These are phyloP conservation scores for Solanum sejunctum DNA, from an alignment of 257 asterid genomes.

Conservation along the genomic window DNA sequence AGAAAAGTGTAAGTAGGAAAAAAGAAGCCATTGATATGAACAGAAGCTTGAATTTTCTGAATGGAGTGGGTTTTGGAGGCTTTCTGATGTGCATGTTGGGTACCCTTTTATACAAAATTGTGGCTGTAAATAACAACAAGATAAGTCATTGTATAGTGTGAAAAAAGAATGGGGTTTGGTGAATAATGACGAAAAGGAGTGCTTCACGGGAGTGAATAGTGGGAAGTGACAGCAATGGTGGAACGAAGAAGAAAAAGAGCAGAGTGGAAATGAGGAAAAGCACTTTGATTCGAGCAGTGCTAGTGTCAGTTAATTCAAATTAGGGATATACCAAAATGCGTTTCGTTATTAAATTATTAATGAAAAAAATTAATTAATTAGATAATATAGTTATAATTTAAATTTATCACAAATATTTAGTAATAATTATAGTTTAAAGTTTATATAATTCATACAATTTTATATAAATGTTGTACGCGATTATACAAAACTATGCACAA, in stretches of 20 bases:
- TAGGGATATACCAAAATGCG: neutral
- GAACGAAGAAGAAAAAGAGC: neutral
- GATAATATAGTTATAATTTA: no score
- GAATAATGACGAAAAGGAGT: neutral
- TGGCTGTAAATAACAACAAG: neutral
- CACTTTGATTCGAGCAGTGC: neutral
- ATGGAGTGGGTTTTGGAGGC: neutral
- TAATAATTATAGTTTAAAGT: no score
- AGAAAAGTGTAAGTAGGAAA: neutral
- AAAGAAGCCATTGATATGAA: conserved; percentile 31
- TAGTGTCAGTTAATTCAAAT: neutral
- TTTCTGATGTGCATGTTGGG: neutral
- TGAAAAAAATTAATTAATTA: no score
- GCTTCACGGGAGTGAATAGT: neutral
- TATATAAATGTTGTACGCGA: no score
- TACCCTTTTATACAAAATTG: neutral
- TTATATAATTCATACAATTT: no score
- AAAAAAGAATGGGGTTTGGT: neutral
- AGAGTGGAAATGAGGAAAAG: neutral
- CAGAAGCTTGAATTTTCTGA: neutral
- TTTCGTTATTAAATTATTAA: no score
- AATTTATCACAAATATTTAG: no score
- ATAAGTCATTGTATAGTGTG: neutral
- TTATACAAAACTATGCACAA: no score
- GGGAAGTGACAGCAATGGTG: neutral